These are phyloP conservation scores for Knoxia roxburghii DNA, from an alignment of 257 asterid species.

Conservation along the genomic window DNA sequence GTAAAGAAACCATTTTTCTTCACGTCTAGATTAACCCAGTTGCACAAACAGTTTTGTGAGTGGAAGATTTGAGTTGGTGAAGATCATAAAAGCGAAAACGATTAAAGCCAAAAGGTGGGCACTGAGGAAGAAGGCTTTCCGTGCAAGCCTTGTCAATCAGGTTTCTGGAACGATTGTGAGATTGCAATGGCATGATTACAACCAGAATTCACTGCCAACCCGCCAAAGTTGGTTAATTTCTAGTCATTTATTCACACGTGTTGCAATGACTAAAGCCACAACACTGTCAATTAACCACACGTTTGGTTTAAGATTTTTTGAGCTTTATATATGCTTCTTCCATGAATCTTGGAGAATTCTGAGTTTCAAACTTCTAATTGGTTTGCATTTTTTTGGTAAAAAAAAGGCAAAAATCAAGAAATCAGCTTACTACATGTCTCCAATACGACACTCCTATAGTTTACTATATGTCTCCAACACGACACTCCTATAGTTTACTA, in stretches of 20 bases:
- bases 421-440: too few relatives aligned
- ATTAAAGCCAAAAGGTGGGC: background rate
- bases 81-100: background rate
- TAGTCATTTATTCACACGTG: background rate
- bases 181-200: background rate
- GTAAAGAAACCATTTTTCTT: slow-evolving; percentile 6
- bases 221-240: background rate
- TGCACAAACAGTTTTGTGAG: background rate
- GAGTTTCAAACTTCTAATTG: too few relatives aligned
- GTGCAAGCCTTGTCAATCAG: slow-evolving; percentile 54
- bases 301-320: background rate
- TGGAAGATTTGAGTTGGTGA: background rate
- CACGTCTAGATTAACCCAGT: background rate
- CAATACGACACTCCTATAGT: too few relatives aligned
- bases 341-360: background rate
- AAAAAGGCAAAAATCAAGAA: too few relatives aligned
- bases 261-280: background rate
- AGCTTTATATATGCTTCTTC: too few relatives aligned
- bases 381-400: too few relatives aligned
- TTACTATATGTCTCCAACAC: too few relatives aligned
- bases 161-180: slow-evolving; percentile 24
- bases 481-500: too few relatives aligned
- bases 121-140: slow-evolving; percentile 47
- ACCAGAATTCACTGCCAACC: background rate
- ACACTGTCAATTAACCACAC: background rate